Conservation (phyloP, 2,329 filamentous ascomycete genomes). For the Apiospora hydei region DNA sequence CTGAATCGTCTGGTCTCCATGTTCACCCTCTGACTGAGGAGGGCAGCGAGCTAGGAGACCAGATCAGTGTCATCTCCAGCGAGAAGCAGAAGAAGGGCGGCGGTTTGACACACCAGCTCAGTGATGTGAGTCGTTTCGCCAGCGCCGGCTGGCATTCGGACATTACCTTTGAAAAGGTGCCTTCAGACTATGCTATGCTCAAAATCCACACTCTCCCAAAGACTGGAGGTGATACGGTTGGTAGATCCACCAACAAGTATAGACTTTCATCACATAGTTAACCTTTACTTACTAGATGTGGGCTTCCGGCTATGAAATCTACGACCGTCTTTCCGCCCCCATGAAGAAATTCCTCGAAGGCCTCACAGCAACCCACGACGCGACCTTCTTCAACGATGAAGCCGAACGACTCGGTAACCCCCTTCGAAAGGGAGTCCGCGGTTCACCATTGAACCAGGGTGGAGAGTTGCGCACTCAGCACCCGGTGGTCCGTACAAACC, state of each 20-base stretch:
- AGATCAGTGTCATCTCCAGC: slow-evolving; percentile 64
- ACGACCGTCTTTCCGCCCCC: slow-evolving; percentile 59
- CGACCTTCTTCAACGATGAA: slow-evolving; percentile 58
- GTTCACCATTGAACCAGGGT: slow-evolving; percentile 65
- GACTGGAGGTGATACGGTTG: slow-evolving; percentile 53
- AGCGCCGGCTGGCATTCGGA: slow-evolving; percentile 60
- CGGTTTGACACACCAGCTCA: slow-evolving; percentile 58
- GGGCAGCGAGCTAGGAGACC: slow-evolving; percentile 59
- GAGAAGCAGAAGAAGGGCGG: slow-evolving; percentile 63
- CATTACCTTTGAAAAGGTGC: slow-evolving; percentile 61
- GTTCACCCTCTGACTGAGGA: slow-evolving; percentile 62
- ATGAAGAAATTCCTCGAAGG: slow-evolving; percentile 56
- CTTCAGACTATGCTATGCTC: slow-evolving; percentile 61
- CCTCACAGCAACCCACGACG: slow-evolving; percentile 58
- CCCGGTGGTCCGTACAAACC: slow-evolving; percentile 66
- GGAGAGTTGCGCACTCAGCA: slow-evolving; percentile 56
- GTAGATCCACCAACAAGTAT: slow-evolving; percentile 25
- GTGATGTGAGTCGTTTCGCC: slow-evolving; percentile 57
- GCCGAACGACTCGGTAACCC: slow-evolving; percentile 55
- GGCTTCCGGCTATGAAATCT: slow-evolving; percentile 60
- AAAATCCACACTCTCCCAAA: slow-evolving; percentile 56
- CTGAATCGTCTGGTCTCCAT: slow-evolving; percentile 57
- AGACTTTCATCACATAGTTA: not conserved
- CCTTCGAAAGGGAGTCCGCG: slow-evolving; percentile 52
- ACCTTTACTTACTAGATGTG: slow-evolving; percentile 44